Conservation (phyloP, 1,139 yeast species). For the Geotrichum bryndzae region DNA sequence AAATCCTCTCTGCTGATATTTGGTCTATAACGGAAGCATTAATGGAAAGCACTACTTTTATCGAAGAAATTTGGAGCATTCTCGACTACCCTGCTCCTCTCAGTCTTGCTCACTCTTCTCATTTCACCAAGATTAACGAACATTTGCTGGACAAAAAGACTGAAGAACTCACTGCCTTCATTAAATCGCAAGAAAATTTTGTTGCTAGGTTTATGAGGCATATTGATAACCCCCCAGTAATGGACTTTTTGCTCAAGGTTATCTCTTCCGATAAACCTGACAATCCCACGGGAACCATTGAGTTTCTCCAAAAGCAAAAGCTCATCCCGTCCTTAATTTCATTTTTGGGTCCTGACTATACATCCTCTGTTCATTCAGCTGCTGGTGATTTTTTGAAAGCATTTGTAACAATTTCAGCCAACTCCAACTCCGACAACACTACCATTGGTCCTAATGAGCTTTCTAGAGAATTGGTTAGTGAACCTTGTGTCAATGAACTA, state of each 20-base stretch:
- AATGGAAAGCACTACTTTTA: conserved; percentile 62
- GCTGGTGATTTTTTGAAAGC: conserved; percentile 95
- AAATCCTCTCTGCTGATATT: conserved; percentile 83
- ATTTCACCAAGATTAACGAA: conserved; percentile 91
- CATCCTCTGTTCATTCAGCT: conserved; percentile 76
- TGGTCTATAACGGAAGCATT: conserved; percentile 93
- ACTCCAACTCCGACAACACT: conserved; percentile 72
- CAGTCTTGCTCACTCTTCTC: conserved; percentile 72
- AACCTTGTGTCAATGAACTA: conserved; percentile 56
- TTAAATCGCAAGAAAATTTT: conserved; percentile 56
- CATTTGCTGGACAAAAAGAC: conserved; percentile 87
- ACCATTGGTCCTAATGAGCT: conserved; percentile 96
- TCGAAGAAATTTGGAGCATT: conserved; percentile 72
- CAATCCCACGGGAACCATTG: conserved; percentile 69
- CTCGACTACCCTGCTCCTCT: conserved; percentile 61
- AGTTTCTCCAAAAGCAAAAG: conserved; percentile 57
- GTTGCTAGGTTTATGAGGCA: conserved; percentile 70
- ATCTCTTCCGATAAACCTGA: conserved; percentile 78
- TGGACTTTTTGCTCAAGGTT: conserved; percentile 73
- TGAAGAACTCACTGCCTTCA: conserved; percentile 69
- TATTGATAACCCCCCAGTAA: conserved; percentile 76
- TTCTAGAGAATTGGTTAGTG: conserved; percentile 81
- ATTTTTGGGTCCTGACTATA: conserved; percentile 51
- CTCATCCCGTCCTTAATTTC: conserved; percentile 55
- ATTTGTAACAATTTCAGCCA: conserved; percentile 88